phyloP scores from a whole-genome alignment of 2,329 filamentous ascomycete genomes.

The Tolypocladium guangdongense region DNA sequence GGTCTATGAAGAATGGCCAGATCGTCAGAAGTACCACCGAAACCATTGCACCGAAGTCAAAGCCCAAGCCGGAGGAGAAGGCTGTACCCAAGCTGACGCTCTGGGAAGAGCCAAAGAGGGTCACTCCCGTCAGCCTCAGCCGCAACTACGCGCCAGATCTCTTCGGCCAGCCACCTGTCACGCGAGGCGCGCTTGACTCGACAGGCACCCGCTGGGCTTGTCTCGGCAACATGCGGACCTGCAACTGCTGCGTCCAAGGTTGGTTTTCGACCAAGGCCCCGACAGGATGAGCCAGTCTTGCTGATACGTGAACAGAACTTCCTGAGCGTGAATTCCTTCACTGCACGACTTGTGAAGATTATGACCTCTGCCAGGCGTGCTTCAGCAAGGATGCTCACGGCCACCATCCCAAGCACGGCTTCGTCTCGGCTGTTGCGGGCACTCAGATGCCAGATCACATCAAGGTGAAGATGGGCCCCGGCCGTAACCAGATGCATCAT shows the following conservation, averaged over 20 bases:
- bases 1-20: slow-evolving; percentile 64
- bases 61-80: slow-evolving; percentile 15
- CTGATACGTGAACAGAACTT: slow-evolving; percentile 37
- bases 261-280: neutral
- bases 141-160: neutral
- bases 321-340: slow-evolving; percentile 74
- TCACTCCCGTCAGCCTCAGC: neutral
- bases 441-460: slow-evolving; percentile 51
- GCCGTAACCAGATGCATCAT: slow-evolving; percentile 71
- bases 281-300: neutral
- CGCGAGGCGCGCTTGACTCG: slow-evolving; percentile 9
- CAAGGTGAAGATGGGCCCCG: slow-evolving; percentile 59
- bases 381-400: slow-evolving; percentile 69
- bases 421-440: slow-evolving; percentile 56
- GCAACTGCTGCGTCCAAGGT: slow-evolving; percentile 50
- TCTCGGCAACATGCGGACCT: slow-evolving; percentile 45
- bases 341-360: slow-evolving; percentile 78
- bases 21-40: slow-evolving; percentile 82
- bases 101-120: slow-evolving; percentile 5
- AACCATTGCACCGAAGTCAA: slow-evolving; percentile 56
- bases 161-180: neutral
- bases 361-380: slow-evolving; percentile 80
- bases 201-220: slow-evolving; percentile 9
- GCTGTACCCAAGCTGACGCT: slow-evolving; percentile 10
- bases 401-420: slow-evolving; percentile 81